phyloP scores from a whole-genome alignment of 2,329 filamentous ascomycete genomes.

The Aspergillus unguis region DNA sequence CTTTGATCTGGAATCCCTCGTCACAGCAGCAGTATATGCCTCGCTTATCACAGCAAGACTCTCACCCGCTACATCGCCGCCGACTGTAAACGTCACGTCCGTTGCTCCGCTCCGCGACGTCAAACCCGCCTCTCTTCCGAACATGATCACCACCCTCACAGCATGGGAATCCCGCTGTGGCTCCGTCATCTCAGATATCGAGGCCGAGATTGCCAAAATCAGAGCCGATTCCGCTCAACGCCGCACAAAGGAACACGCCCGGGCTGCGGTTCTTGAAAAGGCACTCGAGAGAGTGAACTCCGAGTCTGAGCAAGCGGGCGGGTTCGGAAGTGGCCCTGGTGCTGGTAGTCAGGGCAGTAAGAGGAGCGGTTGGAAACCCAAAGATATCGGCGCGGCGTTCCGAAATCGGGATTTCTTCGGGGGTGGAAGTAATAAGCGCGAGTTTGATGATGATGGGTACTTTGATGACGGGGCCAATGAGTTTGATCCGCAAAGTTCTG shows the following conservation, averaged over 20 bases:
- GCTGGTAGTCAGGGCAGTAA: slow-evolving; percentile 5
- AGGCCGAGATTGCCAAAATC: slow-evolving; percentile 68
- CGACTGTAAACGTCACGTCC: slow-evolving; percentile 71
- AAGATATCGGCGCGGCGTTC: slow-evolving; percentile 11
- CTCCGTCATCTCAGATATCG: slow-evolving; percentile 68
- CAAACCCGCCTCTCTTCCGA: slow-evolving; percentile 65
- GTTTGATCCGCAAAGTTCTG: slow-evolving; percentile 26
- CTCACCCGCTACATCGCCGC: slow-evolving; percentile 76
- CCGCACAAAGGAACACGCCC: slow-evolving; percentile 49
- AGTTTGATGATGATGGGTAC: slow-evolving; percentile 40
- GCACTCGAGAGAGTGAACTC: slow-evolving; percentile 43
- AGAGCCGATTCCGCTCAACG: slow-evolving; percentile 56
- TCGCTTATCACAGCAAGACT: slow-evolving; percentile 79
- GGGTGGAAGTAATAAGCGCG: slow-evolving; percentile 39
- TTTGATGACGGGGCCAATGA: slow-evolving; percentile 32
- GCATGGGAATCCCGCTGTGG: slow-evolving; percentile 79
- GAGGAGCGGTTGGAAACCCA: slow-evolving; percentile 12
- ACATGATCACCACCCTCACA: slow-evolving; percentile 65
- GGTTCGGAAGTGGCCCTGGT: neutral
- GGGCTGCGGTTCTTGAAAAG: slow-evolving; percentile 49
- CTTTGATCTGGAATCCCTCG: slow-evolving; percentile 75
- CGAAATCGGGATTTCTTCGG: slow-evolving; percentile 11
- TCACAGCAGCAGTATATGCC: slow-evolving; percentile 84
- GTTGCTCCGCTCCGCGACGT: slow-evolving; percentile 86
- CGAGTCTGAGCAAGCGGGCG: slow-evolving; percentile 12